Evolutionary conservation across 371 early-diverging fungal genomes (phyloP).

Genomic region (Mycotypha africana): DNA sequence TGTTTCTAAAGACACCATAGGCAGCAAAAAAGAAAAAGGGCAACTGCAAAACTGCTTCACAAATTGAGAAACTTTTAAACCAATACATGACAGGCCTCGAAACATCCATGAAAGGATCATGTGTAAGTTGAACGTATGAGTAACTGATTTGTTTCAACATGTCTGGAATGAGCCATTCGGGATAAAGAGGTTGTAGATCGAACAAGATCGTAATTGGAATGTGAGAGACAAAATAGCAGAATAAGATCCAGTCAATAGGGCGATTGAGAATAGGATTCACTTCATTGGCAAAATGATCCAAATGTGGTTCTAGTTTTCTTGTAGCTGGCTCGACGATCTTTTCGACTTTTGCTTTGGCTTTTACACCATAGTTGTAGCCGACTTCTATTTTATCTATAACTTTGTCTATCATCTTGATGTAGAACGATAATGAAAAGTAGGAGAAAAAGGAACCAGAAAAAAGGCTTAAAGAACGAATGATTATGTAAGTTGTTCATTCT

Average conservation of each 20-base stretch:
- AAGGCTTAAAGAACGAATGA: no score
- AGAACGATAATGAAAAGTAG: no score
- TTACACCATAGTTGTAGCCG: background rate
- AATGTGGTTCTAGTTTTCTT: conserved; percentile 3
- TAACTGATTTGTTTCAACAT: conserved; percentile 2
- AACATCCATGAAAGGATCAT: conserved; percentile 17
- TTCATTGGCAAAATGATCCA: conserved; percentile 1
- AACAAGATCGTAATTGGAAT: conserved; percentile 17
- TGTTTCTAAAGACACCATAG: conserved; percentile 16
- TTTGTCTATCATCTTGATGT: background rate
- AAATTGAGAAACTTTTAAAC: conserved; percentile 15
- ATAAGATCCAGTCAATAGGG: conserved; percentile 14
- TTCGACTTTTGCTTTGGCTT: background rate
- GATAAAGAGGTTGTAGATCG: conserved; percentile 17
- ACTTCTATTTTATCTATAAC: no score
- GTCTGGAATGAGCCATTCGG: conserved; percentile 6
- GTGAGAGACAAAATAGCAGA: conserved; percentile 14
- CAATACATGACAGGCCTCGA: conserved; percentile 6
- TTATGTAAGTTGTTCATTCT: no score
- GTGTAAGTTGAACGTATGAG: conserved; percentile 1
- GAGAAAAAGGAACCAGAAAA: no score
- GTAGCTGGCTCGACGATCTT: background rate
- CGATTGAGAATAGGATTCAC: conserved; percentile 9
- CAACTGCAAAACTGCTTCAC: conserved; percentile 19
- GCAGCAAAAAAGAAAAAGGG: conserved; percentile 20